Base-by-base conservation (phyloP, 2,329 filamentous ascomycete species). In the Cercospora sp. region DNA sequence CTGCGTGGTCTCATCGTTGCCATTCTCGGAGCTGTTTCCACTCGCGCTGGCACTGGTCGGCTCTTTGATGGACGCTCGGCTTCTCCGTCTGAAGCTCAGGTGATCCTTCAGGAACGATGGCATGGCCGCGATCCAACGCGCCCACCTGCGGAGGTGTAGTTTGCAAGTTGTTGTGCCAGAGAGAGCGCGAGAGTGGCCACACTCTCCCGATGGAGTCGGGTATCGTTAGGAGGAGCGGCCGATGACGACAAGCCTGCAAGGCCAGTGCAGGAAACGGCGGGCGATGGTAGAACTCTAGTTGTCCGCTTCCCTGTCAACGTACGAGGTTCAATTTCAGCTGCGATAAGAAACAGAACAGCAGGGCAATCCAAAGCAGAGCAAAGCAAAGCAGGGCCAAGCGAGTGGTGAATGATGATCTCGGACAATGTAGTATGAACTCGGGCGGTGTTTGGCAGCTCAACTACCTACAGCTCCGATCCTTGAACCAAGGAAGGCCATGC, bases 1-100 rank as follows among this genome's bases (percentile, higher is more conserved):
- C 6, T 48, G 65, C 16, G 53, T 28, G n/a, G 18, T 53, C 45
- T 64, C 67, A 60, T 65, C 63, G 55, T 69, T 60, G 63, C 65
- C 64, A 33, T 61, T 57, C 48, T 72, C 67, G 70, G 85, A 86
- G 63, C 68, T 72, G 68, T 83, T 79, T 60, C 81, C 83, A 87
- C 39, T 65, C 39, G 31, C 63, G 36, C 58, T 67, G 55, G 57
- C 51, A 61, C 60, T 63, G 6, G 67, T 26, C n/a, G 62, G 42
- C 53, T 51, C 60, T 42, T 66, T 67, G 51, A 69, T 64, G 18
- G 69, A 73, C 23, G 68, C 63, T 66, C 67, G 71, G 59, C 65
- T 69, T 45, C 64, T 61, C 45, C 72, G 67, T 33, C 70, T 64
- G 39, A 73, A 60, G 65, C 66, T 72, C 65, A 73, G 60, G 36